These are phyloP conservation scores for Xylaria castorea DNA, from an alignment of 495 filamentous ascomycete species.

Conservation along the genomic window DNA sequence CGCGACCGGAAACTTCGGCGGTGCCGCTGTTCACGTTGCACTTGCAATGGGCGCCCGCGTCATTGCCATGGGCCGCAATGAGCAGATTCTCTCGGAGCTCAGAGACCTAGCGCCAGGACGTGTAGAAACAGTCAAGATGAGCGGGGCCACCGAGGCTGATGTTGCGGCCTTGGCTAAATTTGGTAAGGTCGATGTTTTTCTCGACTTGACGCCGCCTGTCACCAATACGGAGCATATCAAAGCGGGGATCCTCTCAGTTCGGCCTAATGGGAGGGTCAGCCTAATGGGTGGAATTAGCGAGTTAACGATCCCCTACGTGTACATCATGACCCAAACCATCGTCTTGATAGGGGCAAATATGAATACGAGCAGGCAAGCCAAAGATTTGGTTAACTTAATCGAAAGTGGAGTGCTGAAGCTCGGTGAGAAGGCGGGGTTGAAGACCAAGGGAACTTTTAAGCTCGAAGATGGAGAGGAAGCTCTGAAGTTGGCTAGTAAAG, in stretches of 20 bases:
- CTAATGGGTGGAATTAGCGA: not conserved
- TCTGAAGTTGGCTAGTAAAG: not conserved
- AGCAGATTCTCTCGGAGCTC: constrained; percentile 36
- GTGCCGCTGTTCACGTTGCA: constrained; percentile 55
- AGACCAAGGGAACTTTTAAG: not conserved
- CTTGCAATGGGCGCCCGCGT: constrained; percentile 61
- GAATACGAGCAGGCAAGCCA: not conserved
- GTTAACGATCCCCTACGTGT: not conserved
- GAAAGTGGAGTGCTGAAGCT: not conserved
- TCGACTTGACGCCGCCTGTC: not conserved
- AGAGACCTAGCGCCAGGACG: not conserved
- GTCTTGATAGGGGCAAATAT: not conserved
- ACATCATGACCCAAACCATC: not conserved
- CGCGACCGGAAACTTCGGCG: constrained; percentile 57
- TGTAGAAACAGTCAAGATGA: constrained; percentile 1
- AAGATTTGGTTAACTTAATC: not conserved
- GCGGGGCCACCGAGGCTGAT: not conserved
- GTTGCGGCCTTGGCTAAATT: not conserved
- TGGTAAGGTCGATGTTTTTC: not conserved
- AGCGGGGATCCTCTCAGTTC: not conserved
- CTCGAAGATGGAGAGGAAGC: not conserved
- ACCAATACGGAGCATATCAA: not conserved
- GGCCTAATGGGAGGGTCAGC: not conserved
- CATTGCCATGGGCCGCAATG: constrained; percentile 58
- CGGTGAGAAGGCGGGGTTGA: not conserved